Evolutionary conservation across 345 rosid genomes (phyloP), one percentile per base, ranked within the genome.

Genomic region (Capsella bursapastoris): DNA sequence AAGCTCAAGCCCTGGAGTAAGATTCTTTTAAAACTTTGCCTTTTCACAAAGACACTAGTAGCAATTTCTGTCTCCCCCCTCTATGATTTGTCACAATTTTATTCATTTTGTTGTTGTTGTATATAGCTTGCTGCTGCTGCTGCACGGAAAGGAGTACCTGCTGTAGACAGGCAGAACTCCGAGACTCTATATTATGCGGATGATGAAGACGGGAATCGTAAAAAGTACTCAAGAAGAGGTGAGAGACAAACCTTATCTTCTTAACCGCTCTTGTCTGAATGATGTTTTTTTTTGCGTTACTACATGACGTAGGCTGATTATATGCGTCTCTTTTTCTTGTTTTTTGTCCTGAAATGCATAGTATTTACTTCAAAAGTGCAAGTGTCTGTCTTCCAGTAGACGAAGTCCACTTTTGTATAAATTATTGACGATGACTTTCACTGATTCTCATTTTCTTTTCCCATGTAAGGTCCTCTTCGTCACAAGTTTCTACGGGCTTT

Each of bases 171-270:
- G 78, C 94, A 92, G 81, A 89, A 82, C 82, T 88, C 98, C 2
- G 97, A 89, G 83, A 81, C 80, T 35, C 78, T 86, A 70, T 86
- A 89, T 83, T 90, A 84, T 83, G 96, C 94, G 1, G 99, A 95
- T 57, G 99, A 92, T 78, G 99, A 95, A 88, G 99, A 95, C 59
- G 94, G 85, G 34, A 87, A 88, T 68, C 85, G 53, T 44, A 92
- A 88, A 66, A 92, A 95, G 84, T 95, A 95, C 79, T 83, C 78
- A 75, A 83, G 96, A 78, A 92, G 99, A 75, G 99, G 99, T 92
- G 60, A 65, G 85, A 72, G 53, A 49, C 55, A 62, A 53, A 40
- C 41, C 6, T 15, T 47, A 16, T 60, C 13, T 51, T 48, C 50
- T 29, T 57, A 22, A 53, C 37, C 31, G 25, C 61, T 43, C 50